Base-by-base conservation (phyloP, 139 green algal genomes). In the Mychonastes homosphaera region DNA sequence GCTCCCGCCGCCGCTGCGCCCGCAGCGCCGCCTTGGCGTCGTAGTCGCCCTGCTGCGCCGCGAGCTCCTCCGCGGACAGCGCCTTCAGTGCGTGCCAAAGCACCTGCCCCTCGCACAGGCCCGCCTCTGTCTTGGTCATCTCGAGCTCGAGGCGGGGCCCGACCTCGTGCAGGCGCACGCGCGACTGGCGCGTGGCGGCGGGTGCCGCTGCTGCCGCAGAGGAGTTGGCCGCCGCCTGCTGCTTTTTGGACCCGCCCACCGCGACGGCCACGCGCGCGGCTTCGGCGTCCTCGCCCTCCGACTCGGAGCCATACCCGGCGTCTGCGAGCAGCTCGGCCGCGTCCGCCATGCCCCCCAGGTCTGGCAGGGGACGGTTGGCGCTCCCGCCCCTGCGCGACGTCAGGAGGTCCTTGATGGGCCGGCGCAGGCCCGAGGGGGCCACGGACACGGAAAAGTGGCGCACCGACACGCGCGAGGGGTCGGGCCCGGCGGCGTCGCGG, bases 81-180 rank as follows among this genome's bases (percentile, higher is more conserved):
- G 39, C 39, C 19, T 47, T 18, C 19, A 18, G 27, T 54, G 34
- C 45, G 74, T 94, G 86, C 69, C 71, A 93, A 48, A 95, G 72
- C 24, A 95, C 82, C 6, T 63, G 58, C 2, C 87, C 84, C 1
- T 64, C 68, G 57, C 76, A 87, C 56, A 95, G 63, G 3, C 87
- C 87, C 72, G 87, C 84, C 57, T 94, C 67, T 30, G 94, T 77
- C 76, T 98, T 98, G 33, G 97, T 59, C 15, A 97, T 38, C 66
- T 94, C 80, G 34, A 96, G 65, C 65, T 94, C 79, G 64, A 98
- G 56, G 12, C 91, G 72, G 6, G 91, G 91, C 16, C 91, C 91
- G 18, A 79, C 73, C 76, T 96, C 86, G 50, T 90, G 79, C 46
- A 95, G 80, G 46, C 75, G 72, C 41, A 95, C 79, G 0, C 82